These are phyloP conservation scores for Diaporthe citri DNA, from an alignment of 2,329 filamentous ascomycete genomes.

Conservation along the genomic window DNA sequence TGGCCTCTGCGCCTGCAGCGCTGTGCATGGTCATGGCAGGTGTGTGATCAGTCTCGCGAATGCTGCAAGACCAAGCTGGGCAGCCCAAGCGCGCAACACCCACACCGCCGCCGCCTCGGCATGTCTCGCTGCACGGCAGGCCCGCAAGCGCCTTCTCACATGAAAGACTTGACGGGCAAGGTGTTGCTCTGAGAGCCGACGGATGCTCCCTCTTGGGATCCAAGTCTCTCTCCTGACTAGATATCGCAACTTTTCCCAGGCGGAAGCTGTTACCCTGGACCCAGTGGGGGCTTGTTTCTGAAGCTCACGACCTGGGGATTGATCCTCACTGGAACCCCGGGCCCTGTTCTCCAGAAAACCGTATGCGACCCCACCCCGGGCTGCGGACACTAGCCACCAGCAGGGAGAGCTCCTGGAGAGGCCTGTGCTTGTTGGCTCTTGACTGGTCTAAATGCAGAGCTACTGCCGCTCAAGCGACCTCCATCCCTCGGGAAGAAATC, in stretches of 20 bases:
- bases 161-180: neutral
- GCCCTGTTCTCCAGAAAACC: conserved; percentile 27
- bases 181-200: neutral
- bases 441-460: conserved; percentile 36
- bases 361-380: conserved; percentile 19
- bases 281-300: conserved; percentile 19
- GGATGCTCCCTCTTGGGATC: neutral
- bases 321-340: neutral
- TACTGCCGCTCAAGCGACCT: conserved; percentile 39
- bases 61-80: conserved; percentile 35
- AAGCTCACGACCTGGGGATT: conserved; percentile 18
- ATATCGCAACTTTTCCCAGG: neutral
- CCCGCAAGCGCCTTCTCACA: conserved; percentile 14
- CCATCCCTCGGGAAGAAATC: conserved; percentile 31
- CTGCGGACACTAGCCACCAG: conserved; percentile 23
- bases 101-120: conserved; percentile 36
- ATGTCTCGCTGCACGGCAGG: conserved; percentile 26
- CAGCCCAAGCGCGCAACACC: conserved; percentile 37
- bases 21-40: conserved; percentile 27
- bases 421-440: conserved; percentile 31
- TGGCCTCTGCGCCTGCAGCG: conserved; percentile 21
- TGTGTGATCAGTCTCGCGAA: conserved; percentile 28
- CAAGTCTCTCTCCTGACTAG: neutral
- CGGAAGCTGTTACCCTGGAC: neutral
- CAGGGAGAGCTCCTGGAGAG: conserved; percentile 25